Conservation (phyloP, 2,329 filamentous ascomycete genomes). For the Lachnum nothofagi region DNA sequence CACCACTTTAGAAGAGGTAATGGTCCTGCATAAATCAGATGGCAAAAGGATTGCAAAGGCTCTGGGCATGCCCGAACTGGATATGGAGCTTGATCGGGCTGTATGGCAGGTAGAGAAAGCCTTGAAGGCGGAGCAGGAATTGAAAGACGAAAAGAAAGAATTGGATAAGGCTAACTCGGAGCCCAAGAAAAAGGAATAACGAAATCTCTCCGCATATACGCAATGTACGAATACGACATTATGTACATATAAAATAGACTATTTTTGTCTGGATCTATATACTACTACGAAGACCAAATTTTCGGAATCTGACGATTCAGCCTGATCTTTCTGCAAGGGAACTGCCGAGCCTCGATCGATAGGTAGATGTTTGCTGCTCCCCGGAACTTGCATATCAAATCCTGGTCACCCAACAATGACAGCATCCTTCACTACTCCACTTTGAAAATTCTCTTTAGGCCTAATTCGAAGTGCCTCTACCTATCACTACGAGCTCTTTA, state of each 20-base stretch:
- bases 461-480: neutral
- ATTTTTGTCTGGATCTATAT: no score
- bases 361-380: neutral
- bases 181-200: constrained; percentile 17
- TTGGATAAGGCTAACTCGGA: constrained; percentile 16
- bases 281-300: neutral
- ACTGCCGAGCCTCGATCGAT: neutral
- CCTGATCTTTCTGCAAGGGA: neutral
- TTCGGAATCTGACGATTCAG: neutral
- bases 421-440: neutral
- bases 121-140: constrained; percentile 26
- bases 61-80: constrained; percentile 64
- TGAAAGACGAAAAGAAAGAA: constrained; percentile 22
- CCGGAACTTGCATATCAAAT: neutral
- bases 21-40: constrained; percentile 47
- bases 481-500: no score
- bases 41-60: constrained; percentile 55
- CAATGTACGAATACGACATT: constrained; percentile 3
- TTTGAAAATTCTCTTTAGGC: neutral
- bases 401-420: neutral
- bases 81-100: constrained; percentile 68
- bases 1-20: constrained; percentile 31
- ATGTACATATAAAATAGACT: no score
- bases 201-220: neutral
- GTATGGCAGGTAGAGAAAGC: constrained; percentile 63